Evolutionary conservation across 2,329 filamentous ascomycete species (phyloP).

Genomic region (Zymoseptoria tritici): DNA sequence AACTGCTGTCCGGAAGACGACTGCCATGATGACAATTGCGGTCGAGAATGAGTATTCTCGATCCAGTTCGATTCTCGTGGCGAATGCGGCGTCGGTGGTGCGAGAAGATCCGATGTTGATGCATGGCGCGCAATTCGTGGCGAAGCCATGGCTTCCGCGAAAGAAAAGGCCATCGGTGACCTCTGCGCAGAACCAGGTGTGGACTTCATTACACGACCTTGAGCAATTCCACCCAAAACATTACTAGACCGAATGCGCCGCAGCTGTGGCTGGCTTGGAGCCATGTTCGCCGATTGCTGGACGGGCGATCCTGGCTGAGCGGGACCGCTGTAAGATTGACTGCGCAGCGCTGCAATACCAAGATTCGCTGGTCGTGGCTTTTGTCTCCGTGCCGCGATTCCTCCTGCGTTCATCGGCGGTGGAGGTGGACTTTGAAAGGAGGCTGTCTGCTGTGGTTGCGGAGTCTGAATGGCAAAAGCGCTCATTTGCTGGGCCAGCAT

Average conservation of each 20-base stretch:
- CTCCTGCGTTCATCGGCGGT: conserved; percentile 22
- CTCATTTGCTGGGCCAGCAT: conserved; percentile 32
- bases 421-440: conserved; percentile 32
- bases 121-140: conserved; percentile 37
- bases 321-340: conserved; percentile 31
- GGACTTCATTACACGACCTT: conserved; percentile 42
- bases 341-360: conserved; percentile 36
- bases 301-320: conserved; percentile 36
- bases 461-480: conserved; percentile 28
- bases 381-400: conserved; percentile 35
- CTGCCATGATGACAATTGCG: conserved; percentile 37
- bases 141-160: conserved; percentile 42
- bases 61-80: conserved; percentile 32
- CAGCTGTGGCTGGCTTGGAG: conserved; percentile 56
- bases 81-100: conserved; percentile 43
- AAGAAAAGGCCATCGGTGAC: conserved; percentile 40
- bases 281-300: conserved; percentile 49
- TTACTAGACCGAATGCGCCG: conserved; percentile 44
- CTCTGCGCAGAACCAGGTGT: conserved; percentile 40
- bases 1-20: conserved; percentile 20
- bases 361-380: conserved; percentile 36
- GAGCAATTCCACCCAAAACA: conserved; percentile 35
- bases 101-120: conserved; percentile 32
- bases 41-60: conserved; percentile 11
- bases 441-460: conserved; percentile 22